Conservation (phyloP, 2,329 filamentous ascomycete genomes). For the Aspergillus aculeatus region DNA sequence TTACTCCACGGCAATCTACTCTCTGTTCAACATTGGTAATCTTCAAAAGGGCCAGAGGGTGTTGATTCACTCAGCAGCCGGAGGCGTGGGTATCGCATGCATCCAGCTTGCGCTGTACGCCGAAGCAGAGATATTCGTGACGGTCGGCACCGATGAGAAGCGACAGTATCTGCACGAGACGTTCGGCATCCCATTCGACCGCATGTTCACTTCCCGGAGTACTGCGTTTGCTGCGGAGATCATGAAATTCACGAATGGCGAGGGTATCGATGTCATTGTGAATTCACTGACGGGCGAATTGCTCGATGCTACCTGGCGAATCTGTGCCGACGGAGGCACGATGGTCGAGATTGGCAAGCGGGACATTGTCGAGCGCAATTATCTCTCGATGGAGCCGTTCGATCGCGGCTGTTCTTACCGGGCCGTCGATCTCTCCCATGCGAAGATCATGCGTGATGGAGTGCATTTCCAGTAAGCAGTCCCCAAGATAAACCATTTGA, state of each 20-base stretch:
- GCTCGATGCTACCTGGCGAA: conserved; percentile 10
- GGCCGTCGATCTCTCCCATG: conserved; percentile 17
- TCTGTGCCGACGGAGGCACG: conserved; percentile 22
- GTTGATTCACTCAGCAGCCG: conserved; percentile 23
- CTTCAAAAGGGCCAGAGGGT: conserved; percentile 18
- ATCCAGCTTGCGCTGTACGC: conserved; percentile 16
- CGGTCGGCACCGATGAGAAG: conserved; percentile 22
- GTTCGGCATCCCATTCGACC: conserved; percentile 18
- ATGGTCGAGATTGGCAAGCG: conserved; percentile 23
- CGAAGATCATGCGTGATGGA: neutral
- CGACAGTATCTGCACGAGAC: conserved; percentile 13
- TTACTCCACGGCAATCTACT: conserved; percentile 26
- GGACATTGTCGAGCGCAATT: conserved; percentile 15
- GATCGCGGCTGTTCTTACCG: conserved; percentile 14
- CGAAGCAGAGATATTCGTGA: conserved; percentile 18
- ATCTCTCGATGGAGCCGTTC: conserved; percentile 18
- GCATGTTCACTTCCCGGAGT: conserved; percentile 25
- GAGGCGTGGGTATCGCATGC: conserved; percentile 22
- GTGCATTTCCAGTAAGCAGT: neutral
- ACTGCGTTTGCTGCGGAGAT: conserved; percentile 17
- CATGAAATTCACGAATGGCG: conserved; percentile 18
- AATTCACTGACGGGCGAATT: conserved; percentile 7
- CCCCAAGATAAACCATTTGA: neutral
- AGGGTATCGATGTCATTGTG: conserved; percentile 24
- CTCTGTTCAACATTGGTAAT: conserved; percentile 22